Percentiles rank a stretch among this genome's conserved stretches.
These are phyloP conservation scores for Aspergillus ellipticus DNA, from an alignment of 495 filamentous ascomycete species.

Conservation along the genomic window DNA sequence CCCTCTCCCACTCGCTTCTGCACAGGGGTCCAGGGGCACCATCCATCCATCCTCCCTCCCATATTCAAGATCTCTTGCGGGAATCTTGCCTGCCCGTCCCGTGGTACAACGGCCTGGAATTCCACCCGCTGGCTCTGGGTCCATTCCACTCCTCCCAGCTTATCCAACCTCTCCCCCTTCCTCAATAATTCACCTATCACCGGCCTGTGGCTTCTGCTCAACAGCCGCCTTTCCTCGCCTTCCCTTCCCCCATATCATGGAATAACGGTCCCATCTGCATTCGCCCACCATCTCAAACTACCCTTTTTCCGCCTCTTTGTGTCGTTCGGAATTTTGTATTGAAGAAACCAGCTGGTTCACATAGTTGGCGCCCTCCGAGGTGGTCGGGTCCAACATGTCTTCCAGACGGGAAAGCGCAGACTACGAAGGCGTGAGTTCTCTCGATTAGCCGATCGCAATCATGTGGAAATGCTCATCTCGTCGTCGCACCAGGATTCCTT, in stretches of 20 bases:
- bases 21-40: background rate
- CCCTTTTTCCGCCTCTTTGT: constrained; percentile 8
- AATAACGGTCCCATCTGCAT: constrained; percentile 7
- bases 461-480: background rate
- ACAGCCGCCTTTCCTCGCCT: background rate
- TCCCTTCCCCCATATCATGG: constrained; percentile 19
- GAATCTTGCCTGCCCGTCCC: background rate
- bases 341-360: constrained; percentile 2
- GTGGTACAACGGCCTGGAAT: constrained; percentile 12
- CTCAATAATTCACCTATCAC: background rate
- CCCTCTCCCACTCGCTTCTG: background rate
- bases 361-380: constrained; percentile 15
- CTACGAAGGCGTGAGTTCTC: constrained; percentile 45
- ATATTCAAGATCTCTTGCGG: background rate
- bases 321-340: background rate
- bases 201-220: constrained; percentile 8
- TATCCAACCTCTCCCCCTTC: constrained; percentile 6
- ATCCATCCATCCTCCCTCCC: background rate
- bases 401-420: constrained; percentile 44
- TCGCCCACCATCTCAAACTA: constrained; percentile 6
- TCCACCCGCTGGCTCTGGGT: constrained; percentile 12
- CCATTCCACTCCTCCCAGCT: constrained; percentile 8
- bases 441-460: constrained; percentile 11
- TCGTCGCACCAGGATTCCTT: constrained; percentile 62
- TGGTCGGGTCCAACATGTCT: constrained; percentile 31